A percentile compares a stretch with the other conserved stretches of the same genome.
Conservation (phyloP, 2,329 filamentous ascomycete species). For the Calonectria pauciramosa region DNA sequence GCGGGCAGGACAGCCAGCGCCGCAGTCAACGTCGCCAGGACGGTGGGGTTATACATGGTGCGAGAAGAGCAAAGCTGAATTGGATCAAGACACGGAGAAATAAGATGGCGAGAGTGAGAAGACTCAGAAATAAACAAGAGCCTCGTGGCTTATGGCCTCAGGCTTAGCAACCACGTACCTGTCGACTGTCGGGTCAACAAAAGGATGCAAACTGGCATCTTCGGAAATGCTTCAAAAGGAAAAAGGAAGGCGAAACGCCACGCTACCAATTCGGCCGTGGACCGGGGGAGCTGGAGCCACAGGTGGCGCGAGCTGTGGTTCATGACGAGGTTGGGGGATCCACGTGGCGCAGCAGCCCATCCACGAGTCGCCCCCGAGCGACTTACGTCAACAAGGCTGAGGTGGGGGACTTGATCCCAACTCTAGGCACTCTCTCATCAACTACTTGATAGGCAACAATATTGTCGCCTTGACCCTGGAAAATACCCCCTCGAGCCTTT, state of each 20-base stretch:
- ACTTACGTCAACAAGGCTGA: conserved; percentile 33
- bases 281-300: conserved; percentile 41
- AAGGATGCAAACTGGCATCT: conserved; percentile 46
- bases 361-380: background rate
- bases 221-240: conserved; percentile 33
- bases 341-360: conserved; percentile 35
- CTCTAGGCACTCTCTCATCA: conserved; percentile 4
- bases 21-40: conserved; percentile 62
- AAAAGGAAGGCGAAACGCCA: conserved; percentile 47
- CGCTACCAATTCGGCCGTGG: conserved; percentile 39
- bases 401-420: conserved; percentile 18
- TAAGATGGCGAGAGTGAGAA: background rate
- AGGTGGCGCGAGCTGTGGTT: conserved; percentile 33
- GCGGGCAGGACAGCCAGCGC: conserved; percentile 76
- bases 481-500: background rate
- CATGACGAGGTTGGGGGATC: conserved; percentile 28
- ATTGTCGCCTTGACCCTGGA: background rate
- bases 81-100: background rate
- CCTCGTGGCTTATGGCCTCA: conserved; percentile 19
- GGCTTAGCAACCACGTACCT: conserved; percentile 18
- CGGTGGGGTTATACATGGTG: conserved; percentile 67
- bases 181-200: conserved; percentile 20
- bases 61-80: conserved; percentile 30
- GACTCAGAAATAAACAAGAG: background rate
- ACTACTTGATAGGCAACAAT: conserved; percentile 15